Percentiles rank a stretch among this genome's conserved stretches.
Conservation (phyloP, 371 early-diverging fungal species). For the Apophysomyces ossiformis region DNA sequence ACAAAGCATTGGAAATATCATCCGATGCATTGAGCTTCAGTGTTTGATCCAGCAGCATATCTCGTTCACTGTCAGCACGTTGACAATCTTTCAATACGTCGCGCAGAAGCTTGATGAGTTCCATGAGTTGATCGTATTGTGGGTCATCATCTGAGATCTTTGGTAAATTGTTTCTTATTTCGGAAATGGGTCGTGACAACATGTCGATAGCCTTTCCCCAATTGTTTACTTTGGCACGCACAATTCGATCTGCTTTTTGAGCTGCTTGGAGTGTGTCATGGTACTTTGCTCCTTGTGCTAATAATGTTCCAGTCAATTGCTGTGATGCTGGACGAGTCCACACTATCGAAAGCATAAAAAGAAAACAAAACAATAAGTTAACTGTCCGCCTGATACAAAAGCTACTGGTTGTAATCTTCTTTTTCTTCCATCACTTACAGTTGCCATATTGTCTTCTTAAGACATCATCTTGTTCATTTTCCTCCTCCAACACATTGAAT, state of each 20-base stretch:
- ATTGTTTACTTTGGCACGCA: slow-evolving; percentile 66
- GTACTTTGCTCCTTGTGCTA: slow-evolving; percentile 63
- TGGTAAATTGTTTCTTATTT: slow-evolving; percentile 31
- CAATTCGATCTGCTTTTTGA: slow-evolving; percentile 67
- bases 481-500: slow-evolving; percentile 70
- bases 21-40: slow-evolving; percentile 63
- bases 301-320: slow-evolving; percentile 62
- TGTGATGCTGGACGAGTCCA: slow-evolving; percentile 68
- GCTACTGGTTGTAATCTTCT: too few relatives aligned
- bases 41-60: slow-evolving; percentile 60
- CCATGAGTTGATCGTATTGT: slow-evolving; percentile 12
- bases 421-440: slow-evolving; percentile 24
- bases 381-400: too few relatives aligned
- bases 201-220: slow-evolving; percentile 68
- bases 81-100: slow-evolving; percentile 23
- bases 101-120: slow-evolving; percentile 20
- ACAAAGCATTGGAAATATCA: slow-evolving; percentile 63
- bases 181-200: slow-evolving; percentile 43
- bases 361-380: not conserved
- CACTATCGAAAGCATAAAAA: slow-evolving; percentile 26
- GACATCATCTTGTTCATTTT: slow-evolving; percentile 72
- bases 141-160: slow-evolving; percentile 23
- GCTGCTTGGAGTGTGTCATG: slow-evolving; percentile 71
- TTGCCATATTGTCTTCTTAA: slow-evolving; percentile 57
- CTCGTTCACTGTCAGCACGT: slow-evolving; percentile 45